phyloP scores from a whole-genome alignment of 345 rosid species.

The Acer campestre region DNA sequence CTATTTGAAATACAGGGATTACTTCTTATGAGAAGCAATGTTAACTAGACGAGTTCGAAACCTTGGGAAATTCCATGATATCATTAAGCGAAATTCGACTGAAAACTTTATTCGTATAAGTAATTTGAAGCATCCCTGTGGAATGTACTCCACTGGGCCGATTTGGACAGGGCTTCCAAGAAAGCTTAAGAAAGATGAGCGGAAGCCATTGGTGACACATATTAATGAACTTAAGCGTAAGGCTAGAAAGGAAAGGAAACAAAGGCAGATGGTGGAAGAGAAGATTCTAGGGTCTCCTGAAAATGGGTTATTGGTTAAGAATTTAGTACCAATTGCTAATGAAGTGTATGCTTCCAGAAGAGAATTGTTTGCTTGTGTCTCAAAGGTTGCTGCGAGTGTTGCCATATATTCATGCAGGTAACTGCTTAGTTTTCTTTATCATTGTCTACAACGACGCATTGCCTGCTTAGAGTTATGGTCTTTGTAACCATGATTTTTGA shows the following conservation, averaged over 20 bases:
- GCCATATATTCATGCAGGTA: slow-evolving; percentile 46
- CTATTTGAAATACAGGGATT: background rate
- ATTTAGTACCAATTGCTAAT: slow-evolving; percentile 48
- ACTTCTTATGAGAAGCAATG: slow-evolving; percentile 20
- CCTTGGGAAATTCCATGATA: slow-evolving; percentile 4
- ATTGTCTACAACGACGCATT: background rate
- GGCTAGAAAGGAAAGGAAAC: slow-evolving; percentile 37
- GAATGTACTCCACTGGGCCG: slow-evolving; percentile 25
- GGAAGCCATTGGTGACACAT: slow-evolving; percentile 51
- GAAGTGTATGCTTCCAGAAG: slow-evolving; percentile 40
- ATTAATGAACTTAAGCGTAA: slow-evolving; percentile 46
- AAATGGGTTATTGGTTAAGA: slow-evolving; percentile 47
- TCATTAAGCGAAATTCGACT: slow-evolving; percentile 5
- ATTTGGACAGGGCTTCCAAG: slow-evolving; percentile 32
- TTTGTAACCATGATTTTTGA: background rate
- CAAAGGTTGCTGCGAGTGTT: slow-evolving; percentile 30
- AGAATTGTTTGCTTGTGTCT: slow-evolving; percentile 39
- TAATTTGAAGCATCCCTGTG: slow-evolving; percentile 17
- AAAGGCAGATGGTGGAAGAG: slow-evolving; percentile 40
- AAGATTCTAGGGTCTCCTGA: slow-evolving; percentile 43
- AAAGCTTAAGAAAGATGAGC: slow-evolving; percentile 42
- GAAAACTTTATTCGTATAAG: background rate
- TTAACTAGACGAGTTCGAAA: slow-evolving; percentile 18
- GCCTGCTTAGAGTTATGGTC: background rate
- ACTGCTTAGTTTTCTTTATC: background rate